phyloP scores from a whole-genome alignment of 805 yeast genomes.

The Monosporozyma siamensis region DNA sequence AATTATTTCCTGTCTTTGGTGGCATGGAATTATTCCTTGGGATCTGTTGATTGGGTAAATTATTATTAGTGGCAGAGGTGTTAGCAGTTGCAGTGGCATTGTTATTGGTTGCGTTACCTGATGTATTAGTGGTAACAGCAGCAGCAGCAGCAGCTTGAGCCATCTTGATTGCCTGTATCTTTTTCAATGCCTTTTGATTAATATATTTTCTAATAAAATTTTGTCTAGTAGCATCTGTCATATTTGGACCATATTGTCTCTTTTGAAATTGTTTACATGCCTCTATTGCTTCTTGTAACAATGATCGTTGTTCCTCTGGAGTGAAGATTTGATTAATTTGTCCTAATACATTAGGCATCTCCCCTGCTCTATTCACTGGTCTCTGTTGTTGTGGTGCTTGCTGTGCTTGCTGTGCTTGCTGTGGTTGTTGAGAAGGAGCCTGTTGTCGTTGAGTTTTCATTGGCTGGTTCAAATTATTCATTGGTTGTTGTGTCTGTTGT shows the following conservation, averaged over 20 bases:
- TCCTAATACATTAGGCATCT: constrained; percentile 26
- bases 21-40: background rate
- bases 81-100: constrained; percentile 3
- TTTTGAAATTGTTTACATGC: constrained; percentile 30
- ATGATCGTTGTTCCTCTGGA: constrained; percentile 29
- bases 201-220: constrained; percentile 30
- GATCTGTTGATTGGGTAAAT: constrained; percentile 2
- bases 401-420: constrained; percentile 23
- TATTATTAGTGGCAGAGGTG: constrained; percentile 3
- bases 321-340: constrained; percentile 30
- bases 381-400: constrained; percentile 28
- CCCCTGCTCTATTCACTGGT: constrained; percentile 26
- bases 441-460: constrained; percentile 9
- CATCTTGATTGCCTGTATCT: constrained; percentile 25
- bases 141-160: constrained; percentile 18
- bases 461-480: constrained; percentile 10
- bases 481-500: constrained; percentile 11
- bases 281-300: constrained; percentile 31
- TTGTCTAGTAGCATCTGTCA: constrained; percentile 26
- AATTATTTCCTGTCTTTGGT: constrained; percentile 3
- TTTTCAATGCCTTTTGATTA: constrained; percentile 30
- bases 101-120: constrained; percentile 7
- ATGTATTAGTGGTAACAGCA: background rate
- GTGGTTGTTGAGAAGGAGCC: constrained; percentile 21
- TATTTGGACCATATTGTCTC: constrained; percentile 21